These are phyloP conservation scores for Sporisorium exsertum DNA, from an alignment of 1,284 basidiomycete species.

Conservation along the genomic window DNA sequence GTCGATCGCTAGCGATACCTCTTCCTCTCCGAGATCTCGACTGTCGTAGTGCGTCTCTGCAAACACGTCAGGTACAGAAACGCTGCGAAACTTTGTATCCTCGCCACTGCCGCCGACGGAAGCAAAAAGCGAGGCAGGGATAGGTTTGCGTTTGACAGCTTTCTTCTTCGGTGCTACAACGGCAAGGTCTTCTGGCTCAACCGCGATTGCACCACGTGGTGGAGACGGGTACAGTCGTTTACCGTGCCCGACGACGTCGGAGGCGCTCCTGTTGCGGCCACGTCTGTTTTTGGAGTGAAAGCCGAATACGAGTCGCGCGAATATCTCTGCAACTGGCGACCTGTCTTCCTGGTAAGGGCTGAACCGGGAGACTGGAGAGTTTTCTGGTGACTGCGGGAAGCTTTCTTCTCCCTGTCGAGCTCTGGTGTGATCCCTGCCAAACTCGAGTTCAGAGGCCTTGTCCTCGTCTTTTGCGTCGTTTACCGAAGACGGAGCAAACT, in stretches of 20 bases:
- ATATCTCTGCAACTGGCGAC: background rate
- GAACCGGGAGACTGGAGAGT: conserved; percentile 16
- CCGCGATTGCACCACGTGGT: background rate
- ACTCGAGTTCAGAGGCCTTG: background rate
- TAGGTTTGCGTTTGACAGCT: conserved; percentile 20
- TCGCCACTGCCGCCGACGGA: background rate
- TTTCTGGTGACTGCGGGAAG: conserved; percentile 15
- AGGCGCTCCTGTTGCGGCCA: background rate
- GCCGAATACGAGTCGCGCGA: background rate
- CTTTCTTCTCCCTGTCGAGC: background rate
- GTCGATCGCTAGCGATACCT: background rate
- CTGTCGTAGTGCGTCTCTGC: background rate
- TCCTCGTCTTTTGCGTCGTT: background rate
- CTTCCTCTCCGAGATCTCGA: background rate
- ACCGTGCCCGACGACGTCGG: background rate
- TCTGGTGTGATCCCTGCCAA: background rate
- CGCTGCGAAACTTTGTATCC: conserved; percentile 5
- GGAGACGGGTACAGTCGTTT: conserved; percentile 16
- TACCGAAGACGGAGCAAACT: background rate
- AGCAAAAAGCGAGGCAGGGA: conserved; percentile 17
- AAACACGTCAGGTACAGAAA: conserved; percentile 12
- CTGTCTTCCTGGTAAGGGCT: background rate
- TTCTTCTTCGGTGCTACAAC: conserved; percentile 5
- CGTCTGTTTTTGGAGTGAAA: background rate
- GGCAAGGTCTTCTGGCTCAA: background rate